Evolutionary conservation across 768 basidiomycete genomes (phyloP).

Genomic region (Phanerochaete sordida): DNA sequence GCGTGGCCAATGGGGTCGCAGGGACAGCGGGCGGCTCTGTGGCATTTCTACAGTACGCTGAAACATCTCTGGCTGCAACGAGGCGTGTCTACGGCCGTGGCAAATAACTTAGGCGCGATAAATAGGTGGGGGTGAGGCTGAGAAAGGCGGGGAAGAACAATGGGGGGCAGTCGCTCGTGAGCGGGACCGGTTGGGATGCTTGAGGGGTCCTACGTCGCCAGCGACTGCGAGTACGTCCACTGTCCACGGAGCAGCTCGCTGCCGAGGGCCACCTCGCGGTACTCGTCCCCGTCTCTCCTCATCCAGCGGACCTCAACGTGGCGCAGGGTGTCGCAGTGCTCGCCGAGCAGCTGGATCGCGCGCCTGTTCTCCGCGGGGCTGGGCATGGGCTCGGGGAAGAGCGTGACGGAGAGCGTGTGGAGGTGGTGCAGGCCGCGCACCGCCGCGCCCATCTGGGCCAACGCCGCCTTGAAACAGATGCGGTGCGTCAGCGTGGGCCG

Average conservation of each 20-base stretch:
- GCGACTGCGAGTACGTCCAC: conserved; percentile 1
- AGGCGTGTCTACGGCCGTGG: background rate
- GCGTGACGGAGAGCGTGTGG: conserved; percentile 15
- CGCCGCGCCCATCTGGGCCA: conserved; percentile 14
- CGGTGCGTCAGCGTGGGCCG: background rate
- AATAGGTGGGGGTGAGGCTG: background rate
- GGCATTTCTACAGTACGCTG: background rate
- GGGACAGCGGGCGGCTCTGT: background rate
- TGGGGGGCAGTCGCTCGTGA: background rate
- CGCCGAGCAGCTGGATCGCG: background rate
- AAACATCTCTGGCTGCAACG: background rate
- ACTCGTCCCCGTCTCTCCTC: background rate
- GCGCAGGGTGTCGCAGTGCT: conserved; percentile 1
- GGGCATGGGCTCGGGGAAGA: conserved; percentile 19
- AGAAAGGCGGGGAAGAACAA: background rate
- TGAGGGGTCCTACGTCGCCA: background rate
- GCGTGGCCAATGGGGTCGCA: background rate
- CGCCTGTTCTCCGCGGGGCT: background rate
- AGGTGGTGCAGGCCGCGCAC: conserved; percentile 11
- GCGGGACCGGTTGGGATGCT: background rate
- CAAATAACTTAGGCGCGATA: background rate
- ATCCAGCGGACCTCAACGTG: conserved; percentile 2
- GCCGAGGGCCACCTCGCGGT: background rate
- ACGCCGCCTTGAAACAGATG: conserved; percentile 10
- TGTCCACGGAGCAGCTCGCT: background rate